Evolutionary conservation across 139 green algal genomes (phyloP).

Genomic region (Ulvella scutata): DNA sequence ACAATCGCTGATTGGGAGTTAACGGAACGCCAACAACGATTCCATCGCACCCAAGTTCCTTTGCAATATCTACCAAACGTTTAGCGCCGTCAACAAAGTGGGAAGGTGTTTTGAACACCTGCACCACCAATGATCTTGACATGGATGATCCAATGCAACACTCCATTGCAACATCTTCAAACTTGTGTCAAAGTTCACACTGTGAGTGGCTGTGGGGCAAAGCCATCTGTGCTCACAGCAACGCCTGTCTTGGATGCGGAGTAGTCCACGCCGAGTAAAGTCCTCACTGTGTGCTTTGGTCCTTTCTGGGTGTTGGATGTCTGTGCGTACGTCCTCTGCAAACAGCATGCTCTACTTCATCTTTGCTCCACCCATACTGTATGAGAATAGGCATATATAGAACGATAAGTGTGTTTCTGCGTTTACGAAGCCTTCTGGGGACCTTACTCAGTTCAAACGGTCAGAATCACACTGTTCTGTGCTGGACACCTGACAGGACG

Average conservation of each 20-base stretch:
- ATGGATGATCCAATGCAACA: not conserved
- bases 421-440: too few species aligned
- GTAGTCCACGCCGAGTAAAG: not conserved
- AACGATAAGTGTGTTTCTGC: too few species aligned
- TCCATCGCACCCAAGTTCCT: not conserved
- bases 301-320: too few species aligned
- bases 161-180: not conserved
- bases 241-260: not conserved
- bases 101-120: not conserved
- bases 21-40: not conserved
- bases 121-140: not conserved
- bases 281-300: too few species aligned
- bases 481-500: too few species aligned
- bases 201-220: not conserved
- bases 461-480: too few species aligned
- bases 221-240: not conserved
- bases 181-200: not conserved
- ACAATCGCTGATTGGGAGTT: not conserved
- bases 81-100: not conserved
- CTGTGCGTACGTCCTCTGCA: too few species aligned
- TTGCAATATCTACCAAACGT: not conserved
- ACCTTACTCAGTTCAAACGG: too few species aligned
- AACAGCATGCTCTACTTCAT: too few species aligned
- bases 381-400: too few species aligned
- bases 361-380: too few species aligned